These are phyloP conservation scores for Phaeomoniella chlamydospora DNA, from an alignment of 2,329 filamentous ascomycete genomes.

Conservation along the genomic window DNA sequence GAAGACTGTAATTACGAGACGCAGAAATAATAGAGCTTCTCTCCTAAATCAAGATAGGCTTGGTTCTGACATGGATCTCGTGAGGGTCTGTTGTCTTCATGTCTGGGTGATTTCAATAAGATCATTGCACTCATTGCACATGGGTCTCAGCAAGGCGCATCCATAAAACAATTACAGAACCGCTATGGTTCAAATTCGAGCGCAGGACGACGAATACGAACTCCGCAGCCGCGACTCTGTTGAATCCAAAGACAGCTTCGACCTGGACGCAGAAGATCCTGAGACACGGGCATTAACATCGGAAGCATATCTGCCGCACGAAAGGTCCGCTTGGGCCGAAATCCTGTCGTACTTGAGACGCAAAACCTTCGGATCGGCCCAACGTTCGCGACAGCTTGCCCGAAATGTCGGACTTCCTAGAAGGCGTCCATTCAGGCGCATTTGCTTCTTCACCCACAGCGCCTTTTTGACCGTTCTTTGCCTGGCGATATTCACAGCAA, in stretches of 20 bases:
- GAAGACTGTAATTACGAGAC: no score
- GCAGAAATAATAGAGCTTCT: no score
- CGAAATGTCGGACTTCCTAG: not conserved
- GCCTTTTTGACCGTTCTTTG: conserved; percentile 10
- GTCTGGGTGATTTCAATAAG: no score
- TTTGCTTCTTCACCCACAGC: conserved; percentile 7
- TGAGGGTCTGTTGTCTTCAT: no score
- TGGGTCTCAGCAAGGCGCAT: no score
- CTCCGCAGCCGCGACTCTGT: not conserved
- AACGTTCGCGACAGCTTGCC: not conserved
- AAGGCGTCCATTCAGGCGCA: not conserved
- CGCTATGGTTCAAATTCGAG: no score
- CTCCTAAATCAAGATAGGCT: no score
- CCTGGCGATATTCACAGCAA: conserved; percentile 27
- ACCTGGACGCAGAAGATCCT: not conserved
- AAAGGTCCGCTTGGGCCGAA: not conserved
- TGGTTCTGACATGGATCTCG: no score
- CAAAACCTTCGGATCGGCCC: not conserved
- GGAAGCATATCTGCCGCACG: not conserved
- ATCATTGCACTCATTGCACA: no score
- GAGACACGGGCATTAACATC: not conserved
- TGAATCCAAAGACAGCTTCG: conserved; percentile 1
- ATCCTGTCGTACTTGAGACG: not conserved
- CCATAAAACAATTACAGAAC: no score
- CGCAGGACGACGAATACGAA: conserved; percentile 5